Base-by-base conservation (phyloP, 768 basidiomycete species). In the Royoungia palumana region DNA sequence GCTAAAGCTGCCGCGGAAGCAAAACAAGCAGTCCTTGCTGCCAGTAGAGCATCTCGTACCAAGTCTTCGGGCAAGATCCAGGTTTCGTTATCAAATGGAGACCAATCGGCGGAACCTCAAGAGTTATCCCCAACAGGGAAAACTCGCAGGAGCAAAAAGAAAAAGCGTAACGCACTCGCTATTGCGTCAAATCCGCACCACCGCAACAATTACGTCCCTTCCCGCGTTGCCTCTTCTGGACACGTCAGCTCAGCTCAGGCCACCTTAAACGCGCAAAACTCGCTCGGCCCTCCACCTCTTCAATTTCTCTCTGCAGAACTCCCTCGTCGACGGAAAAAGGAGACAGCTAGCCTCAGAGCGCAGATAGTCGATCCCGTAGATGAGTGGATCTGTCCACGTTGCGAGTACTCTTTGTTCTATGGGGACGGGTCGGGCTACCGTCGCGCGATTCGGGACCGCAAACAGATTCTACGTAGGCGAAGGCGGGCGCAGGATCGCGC, bases 131-230 rank as follows among this genome's bases (percentile, higher is more conserved):
- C 58, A 55, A 58, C 58, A 27, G 61, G 54, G 10, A 66, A 66
- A 54, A 44, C 43, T 49, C 61, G 61, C 46, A 59, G 70, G 51
- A 61, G 58, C 51, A 94, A 92, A 79, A 94, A 94, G 80, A 97
- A 96, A 82, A 97, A 96, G 72, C 80, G 92, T 41, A 86, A 87
- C 41, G 87, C 87, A 5, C 75, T 92, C 27, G 92, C 93, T 38
- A 95, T 96, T 65, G 92, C 91, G 38, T 88, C 89, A 44, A 96
- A 98, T 63, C 94, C 92, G 4, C 95, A 98, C 70, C 94, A 96
- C 71, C 77, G 94, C 49, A 78, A 87, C 62, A 97, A 97, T 72
- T 98, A 94, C 70, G 82, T 94, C 37, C 90, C 92, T 14, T 93
- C 91, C 37, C 77, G 90, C 14, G 70, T 91, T 44, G 85, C 90